Conservation (phyloP, 345 rosid species). For the Cardiospermum halicacabum region DNA sequence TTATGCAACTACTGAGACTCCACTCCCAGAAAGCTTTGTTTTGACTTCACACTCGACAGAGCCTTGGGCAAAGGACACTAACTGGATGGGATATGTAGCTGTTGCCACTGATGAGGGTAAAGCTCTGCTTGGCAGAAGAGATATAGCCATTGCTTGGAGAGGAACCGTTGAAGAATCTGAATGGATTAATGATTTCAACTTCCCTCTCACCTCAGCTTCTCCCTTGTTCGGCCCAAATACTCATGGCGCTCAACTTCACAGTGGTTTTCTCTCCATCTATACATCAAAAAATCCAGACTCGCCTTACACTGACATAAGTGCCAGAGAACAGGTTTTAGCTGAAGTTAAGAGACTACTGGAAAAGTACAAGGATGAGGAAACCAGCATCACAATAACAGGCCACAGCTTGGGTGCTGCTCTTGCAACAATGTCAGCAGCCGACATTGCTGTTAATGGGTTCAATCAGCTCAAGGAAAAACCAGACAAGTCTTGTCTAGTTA, state of each 20-base stretch:
- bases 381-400: constrained; percentile 52
- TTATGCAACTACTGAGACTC: constrained; percentile 46
- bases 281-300: constrained; percentile 42
- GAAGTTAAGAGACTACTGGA: constrained; percentile 49
- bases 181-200: constrained; percentile 41
- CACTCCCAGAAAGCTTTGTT: constrained; percentile 31
- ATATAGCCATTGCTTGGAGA: constrained; percentile 45
- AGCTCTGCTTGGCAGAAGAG: constrained; percentile 46
- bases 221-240: constrained; percentile 11
- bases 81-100: constrained; percentile 58
- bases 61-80: constrained; percentile 33
- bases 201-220: constrained; percentile 26
- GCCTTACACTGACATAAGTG: constrained; percentile 35
- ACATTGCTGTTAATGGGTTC: constrained; percentile 34
- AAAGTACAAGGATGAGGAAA: constrained; percentile 46
- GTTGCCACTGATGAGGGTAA: constrained; percentile 48
- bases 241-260: constrained; percentile 24
- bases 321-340: constrained; percentile 50
- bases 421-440: constrained; percentile 48
- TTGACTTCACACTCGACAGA: constrained; percentile 30
- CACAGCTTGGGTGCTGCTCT: constrained; percentile 64
- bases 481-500: constrained; percentile 29
- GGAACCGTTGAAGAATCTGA: constrained; percentile 40
- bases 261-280: constrained; percentile 48
- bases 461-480: constrained; percentile 18